phyloP scores from a whole-genome alignment of 176 grass and related monocot genomes.

The Raddia distichophylla region DNA sequence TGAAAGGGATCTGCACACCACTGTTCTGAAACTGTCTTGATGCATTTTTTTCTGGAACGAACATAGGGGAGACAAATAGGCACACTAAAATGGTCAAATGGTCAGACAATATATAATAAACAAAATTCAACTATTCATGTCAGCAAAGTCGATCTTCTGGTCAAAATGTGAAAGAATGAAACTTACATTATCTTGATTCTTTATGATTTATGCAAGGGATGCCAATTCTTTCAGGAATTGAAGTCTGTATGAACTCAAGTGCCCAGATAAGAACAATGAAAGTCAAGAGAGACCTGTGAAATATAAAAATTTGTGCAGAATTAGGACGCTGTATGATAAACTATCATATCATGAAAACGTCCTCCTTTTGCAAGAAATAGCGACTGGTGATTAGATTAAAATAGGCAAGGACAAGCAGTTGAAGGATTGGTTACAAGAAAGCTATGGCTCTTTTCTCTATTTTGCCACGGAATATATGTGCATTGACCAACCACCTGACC shows the following conservation, averaged over 20 bases:
- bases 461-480: conserved; percentile 33
- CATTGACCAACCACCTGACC: conserved; percentile 23
- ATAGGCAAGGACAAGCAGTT: conserved; percentile 34
- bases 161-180: conserved; percentile 19
- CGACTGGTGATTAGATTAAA: conserved; percentile 37
- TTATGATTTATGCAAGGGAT: neutral
- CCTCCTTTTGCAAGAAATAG: conserved; percentile 37
- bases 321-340: neutral
- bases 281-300: conserved; percentile 7
- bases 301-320: neutral
- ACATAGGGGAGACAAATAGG: conserved; percentile 5
- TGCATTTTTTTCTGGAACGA: conserved; percentile 57
- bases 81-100: conserved; percentile 43
- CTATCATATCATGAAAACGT: conserved; percentile 8
- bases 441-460: conserved; percentile 5
- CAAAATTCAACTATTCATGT: conserved; percentile 23
- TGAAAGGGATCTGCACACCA: conserved; percentile 85
- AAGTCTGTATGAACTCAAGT: neutral
- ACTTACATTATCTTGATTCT: conserved; percentile 39
- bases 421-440: conserved; percentile 38
- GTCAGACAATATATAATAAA: conserved; percentile 36
- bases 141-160: conserved; percentile 20
- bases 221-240: conserved; percentile 12
- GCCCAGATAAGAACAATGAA: conserved; percentile 11
- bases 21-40: conserved; percentile 84